Evolutionary conservation across 176 grass and related monocot species (phyloP).

Genomic region (Puccinellia tenuiflora): DNA sequence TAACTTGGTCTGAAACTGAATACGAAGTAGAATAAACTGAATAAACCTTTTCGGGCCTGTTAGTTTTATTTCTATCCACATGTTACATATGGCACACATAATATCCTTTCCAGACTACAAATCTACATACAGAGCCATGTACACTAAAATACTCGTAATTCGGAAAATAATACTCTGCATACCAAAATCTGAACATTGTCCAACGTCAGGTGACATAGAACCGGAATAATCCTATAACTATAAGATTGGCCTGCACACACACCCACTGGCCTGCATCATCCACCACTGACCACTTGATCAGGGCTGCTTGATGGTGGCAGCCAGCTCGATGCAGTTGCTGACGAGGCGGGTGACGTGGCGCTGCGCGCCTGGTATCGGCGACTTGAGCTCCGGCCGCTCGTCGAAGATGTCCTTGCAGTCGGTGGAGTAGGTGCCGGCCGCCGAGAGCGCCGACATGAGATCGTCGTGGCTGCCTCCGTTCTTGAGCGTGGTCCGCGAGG

Average conservation of each 20-base stretch:
- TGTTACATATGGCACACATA: neutral
- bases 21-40: neutral
- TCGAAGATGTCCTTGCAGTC: conserved; percentile 52
- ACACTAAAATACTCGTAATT: neutral
- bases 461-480: conserved; percentile 27
- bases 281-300: neutral
- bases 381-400: conserved; percentile 33
- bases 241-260: neutral
- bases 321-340: conserved; percentile 52
- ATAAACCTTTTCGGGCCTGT: neutral
- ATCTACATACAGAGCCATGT: conserved; percentile 12
- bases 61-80: neutral
- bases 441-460: conserved; percentile 40
- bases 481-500: conserved; percentile 13
- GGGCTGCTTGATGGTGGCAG: conserved; percentile 31
- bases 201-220: neutral
- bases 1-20: neutral
- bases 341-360: conserved; percentile 39
- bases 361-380: conserved; percentile 23
- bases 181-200: neutral
- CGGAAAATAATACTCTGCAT: neutral
- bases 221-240: neutral
- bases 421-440: conserved; percentile 44
- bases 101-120: neutral
- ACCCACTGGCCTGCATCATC: neutral